Percentiles rank a stretch among this genome's conserved stretches.
These are phyloP conservation scores for Gypsophila paniculata DNA, from an alignment of 179 eudicot species.

Conservation along the genomic window DNA sequence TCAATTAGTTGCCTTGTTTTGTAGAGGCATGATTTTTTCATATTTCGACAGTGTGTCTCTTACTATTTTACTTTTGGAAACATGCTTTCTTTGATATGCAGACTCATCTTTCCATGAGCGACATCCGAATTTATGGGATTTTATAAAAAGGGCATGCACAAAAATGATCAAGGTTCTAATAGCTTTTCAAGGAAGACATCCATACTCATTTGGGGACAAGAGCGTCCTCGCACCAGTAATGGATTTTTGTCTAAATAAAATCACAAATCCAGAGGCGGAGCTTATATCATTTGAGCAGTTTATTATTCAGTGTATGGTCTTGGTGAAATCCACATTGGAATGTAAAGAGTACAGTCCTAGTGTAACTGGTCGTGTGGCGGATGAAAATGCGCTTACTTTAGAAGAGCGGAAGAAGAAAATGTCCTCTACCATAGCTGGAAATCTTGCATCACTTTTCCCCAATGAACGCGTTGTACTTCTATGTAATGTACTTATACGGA, in stretches of 20 bases:
- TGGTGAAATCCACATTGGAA: conserved; percentile 80
- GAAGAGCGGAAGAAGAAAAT: conserved; percentile 75
- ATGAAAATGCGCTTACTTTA: conserved; percentile 58
- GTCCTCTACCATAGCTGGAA: conserved; percentile 57
- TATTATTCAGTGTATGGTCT: conserved; percentile 78
- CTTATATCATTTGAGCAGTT: conserved; percentile 69
- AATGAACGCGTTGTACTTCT: conserved; percentile 73
- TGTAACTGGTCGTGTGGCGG: conserved; percentile 79
- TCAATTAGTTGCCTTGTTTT: not conserved
- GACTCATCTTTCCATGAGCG: conserved; percentile 71
- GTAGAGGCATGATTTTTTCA: not conserved
- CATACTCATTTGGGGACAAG: conserved; percentile 90
- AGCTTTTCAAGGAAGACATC: conserved; percentile 81
- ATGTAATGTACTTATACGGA: conserved; percentile 78
- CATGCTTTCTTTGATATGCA: conserved; percentile 34
- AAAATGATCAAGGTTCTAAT: conserved; percentile 82
- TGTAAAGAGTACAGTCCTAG: conserved; percentile 86
- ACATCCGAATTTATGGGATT: conserved; percentile 65
- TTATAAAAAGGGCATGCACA: conserved; percentile 66
- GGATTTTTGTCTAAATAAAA: conserved; percentile 80
- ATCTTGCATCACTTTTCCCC: conserved; percentile 67
- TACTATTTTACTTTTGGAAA: conserved; percentile 7
- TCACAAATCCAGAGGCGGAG: conserved; percentile 76
- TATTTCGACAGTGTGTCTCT: not conserved
- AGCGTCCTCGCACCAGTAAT: conserved; percentile 63